Evolutionary conservation across 441 rosid genomes (phyloP).

Genomic region (Rhodomyrtus psidioides): DNA sequence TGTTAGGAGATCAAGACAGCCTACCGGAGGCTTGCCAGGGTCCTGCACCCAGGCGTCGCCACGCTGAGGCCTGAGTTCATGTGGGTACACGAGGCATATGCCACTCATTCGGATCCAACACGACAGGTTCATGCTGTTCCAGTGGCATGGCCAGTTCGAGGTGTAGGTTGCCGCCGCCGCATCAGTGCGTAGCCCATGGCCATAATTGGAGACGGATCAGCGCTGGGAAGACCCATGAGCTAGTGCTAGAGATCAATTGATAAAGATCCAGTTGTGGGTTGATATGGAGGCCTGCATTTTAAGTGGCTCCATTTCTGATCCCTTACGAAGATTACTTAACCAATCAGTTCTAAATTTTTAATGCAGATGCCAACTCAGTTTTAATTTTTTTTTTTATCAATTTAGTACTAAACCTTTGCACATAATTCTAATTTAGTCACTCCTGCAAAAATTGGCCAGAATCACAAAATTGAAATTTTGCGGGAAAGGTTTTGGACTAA

Average conservation of each 20-base stretch:
- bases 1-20: conserved; percentile 49
- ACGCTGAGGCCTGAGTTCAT: neutral
- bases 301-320: neutral
- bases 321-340: neutral
- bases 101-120: neutral
- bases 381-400: no score
- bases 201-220: conserved; percentile 34
- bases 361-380: no score
- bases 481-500: no score
- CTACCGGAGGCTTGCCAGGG: conserved; percentile 45
- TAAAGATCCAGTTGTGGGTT: neutral
- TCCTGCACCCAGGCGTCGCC: conserved; percentile 45
- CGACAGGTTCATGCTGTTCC: neutral
- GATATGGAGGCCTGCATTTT: neutral
- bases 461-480: no score
- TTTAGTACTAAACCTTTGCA: no score
- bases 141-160: neutral
- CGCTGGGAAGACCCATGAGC: neutral
- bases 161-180: neutral
- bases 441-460: no score
- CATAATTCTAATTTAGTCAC: no score
- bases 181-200: neutral
- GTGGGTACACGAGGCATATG: neutral
- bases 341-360: no score
- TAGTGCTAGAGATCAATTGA: neutral